Percentiles rank a stretch among this genome's conserved stretches.
Conservation (phyloP, 2,329 filamentous ascomycete species). For the Apiospora rasikravindrae region DNA sequence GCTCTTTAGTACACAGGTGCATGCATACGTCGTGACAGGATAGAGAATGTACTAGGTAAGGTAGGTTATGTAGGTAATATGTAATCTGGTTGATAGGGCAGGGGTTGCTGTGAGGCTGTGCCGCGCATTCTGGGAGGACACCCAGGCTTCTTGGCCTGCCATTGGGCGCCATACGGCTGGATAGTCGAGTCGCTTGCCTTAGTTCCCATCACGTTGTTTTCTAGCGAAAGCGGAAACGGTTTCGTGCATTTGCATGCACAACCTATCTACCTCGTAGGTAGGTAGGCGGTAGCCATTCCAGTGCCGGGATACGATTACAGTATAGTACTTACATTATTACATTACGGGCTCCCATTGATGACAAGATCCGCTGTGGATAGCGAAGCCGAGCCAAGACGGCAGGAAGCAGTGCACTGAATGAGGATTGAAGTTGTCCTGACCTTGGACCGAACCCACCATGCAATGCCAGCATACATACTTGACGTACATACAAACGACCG, state of each 20-base stretch:
- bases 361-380: neutral
- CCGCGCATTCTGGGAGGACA: neutral
- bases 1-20: neutral
- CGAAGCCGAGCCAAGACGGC: neutral
- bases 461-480: neutral
- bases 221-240: slow-evolving; percentile 8
- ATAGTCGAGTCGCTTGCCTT: neutral
- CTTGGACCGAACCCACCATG: neutral
- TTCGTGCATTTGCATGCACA: neutral
- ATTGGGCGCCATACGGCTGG: slow-evolving; percentile 14
- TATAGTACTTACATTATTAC: neutral
- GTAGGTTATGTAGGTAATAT: neutral
- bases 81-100: slow-evolving; percentile 5
- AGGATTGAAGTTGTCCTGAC: neutral
- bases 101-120: neutral
- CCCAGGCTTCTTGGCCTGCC: neutral
- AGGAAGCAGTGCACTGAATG: neutral
- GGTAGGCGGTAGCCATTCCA: neutral
- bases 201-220: slow-evolving; percentile 1
- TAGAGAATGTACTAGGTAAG: neutral
- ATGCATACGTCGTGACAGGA: neutral
- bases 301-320: neutral
- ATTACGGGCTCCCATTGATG: neutral
- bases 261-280: neutral
- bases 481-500: no score